Evolutionary conservation across 495 filamentous ascomycete species (phyloP).

Genomic region (Penicillium desertorum): DNA sequence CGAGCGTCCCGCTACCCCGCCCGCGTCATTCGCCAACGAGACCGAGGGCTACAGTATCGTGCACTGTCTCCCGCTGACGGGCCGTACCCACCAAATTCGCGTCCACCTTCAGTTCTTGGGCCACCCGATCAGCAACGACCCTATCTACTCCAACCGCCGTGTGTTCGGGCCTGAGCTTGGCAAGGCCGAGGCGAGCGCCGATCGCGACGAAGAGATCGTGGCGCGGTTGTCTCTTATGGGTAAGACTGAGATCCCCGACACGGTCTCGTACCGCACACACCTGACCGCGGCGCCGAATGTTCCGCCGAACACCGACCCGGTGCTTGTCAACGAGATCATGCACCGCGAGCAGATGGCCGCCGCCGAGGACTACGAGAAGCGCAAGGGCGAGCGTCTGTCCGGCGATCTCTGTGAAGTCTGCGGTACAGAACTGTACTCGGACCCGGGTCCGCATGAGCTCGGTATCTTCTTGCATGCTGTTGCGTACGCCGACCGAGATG

Average conservation of each 20-base stretch:
- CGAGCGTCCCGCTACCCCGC: conserved; percentile 33
- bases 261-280: conserved; percentile 70
- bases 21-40: conserved; percentile 29
- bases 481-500: conserved; percentile 77
- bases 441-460: conserved; percentile 85
- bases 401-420: conserved; percentile 79
- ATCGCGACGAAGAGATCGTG: conserved; percentile 86
- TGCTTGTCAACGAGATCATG: conserved; percentile 45
- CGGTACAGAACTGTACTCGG: conserved; percentile 84
- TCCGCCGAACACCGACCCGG: conserved; percentile 40
- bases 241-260: conserved; percentile 85
- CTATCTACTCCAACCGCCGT: conserved; percentile 90
- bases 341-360: conserved; percentile 73
- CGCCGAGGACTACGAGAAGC: conserved; percentile 78
- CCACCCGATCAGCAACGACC: conserved; percentile 93
- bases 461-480: conserved; percentile 91
- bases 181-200: conserved; percentile 61
- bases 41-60: conserved; percentile 88
- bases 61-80: conserved; percentile 88
- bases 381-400: conserved; percentile 83
- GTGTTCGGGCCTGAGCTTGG: conserved; percentile 86
- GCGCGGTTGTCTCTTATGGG: conserved; percentile 84
- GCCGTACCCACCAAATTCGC: conserved; percentile 90
- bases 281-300: conserved; percentile 44
- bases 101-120: conserved; percentile 95